Base-by-base conservation (phyloP, 129 eudicot species). In the Flaveria sonorensis region DNA sequence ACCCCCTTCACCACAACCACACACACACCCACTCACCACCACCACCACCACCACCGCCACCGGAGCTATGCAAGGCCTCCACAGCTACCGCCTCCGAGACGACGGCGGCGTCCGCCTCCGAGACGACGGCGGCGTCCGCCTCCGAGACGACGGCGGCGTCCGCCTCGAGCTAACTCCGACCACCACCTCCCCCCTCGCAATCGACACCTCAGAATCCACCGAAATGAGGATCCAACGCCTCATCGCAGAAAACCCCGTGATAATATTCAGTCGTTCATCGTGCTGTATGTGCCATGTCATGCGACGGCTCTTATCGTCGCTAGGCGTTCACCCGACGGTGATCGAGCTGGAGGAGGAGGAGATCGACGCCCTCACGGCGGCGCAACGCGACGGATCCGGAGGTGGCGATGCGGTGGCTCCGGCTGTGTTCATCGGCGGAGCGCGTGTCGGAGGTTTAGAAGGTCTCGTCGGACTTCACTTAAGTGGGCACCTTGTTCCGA, bases 261-360 rank as follows among this genome's bases (percentile, higher is more conserved):
- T 93, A 55, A 93, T 93, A 65, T 93, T 93, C 81, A 91, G 92
- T 77, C 89, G 96, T 1, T 36, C 96, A 2, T 70, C 89, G 10
- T 93, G 98, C 39, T 93, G 97, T 93, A 91, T 93, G 98, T 93
- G 97, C 85, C 96, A 93, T 84, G 98, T 93, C 87, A 93, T 93
- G 98, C 86, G 80, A 75, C 80, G 85, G 14, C 84, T 93, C 61
- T 81, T 93, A 15, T 83, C 90, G 14, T 74, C 89, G 32, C 62
- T 91, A 2, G 93, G 98, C 3, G 97, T 91, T 47, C 92, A 89
- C 86, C 97, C 98, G 18, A 93, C 97, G 59, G 97, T 93, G 67
- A 93, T 93, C 60, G 89, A 89, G 51, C 48, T 93, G 73, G 98
- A 91, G 21, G 98, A 93, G 59, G 88, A 89, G 11, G 98, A 93